Percentiles rank a stretch among this genome's conserved stretches.
Evolutionary conservation across 192 early-diverging fungal genomes (phyloP).

Genomic region (Coemansia sp.): DNA sequence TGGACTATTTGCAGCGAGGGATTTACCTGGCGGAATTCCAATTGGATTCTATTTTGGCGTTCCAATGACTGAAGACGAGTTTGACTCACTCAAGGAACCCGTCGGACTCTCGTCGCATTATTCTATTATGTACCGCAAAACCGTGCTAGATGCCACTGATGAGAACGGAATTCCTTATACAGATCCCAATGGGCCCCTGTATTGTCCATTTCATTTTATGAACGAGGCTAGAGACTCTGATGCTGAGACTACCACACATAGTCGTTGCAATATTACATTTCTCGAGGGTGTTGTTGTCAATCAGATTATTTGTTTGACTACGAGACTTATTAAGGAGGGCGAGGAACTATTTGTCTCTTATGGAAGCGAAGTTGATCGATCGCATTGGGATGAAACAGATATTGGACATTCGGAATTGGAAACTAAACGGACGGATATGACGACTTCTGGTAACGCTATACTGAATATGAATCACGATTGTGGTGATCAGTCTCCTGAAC

Average conservation of each 20-base stretch:
- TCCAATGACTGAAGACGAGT: slow-evolving; percentile 94
- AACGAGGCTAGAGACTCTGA: slow-evolving; percentile 63
- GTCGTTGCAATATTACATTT: slow-evolving; percentile 61
- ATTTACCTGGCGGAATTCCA: slow-evolving; percentile 69
- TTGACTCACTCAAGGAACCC: slow-evolving; percentile 81
- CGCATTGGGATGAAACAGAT: slow-evolving; percentile 57
- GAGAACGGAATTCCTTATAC: slow-evolving; percentile 72
- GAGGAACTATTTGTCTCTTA: slow-evolving; percentile 89
- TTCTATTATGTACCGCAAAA: slow-evolving; percentile 87
- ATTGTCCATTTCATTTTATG: slow-evolving; percentile 93
- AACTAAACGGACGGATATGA: not conserved
- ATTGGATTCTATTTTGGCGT: slow-evolving; percentile 95
- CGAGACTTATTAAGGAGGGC: slow-evolving; percentile 63
- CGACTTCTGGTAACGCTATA: not conserved
- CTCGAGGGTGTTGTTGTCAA: slow-evolving; percentile 79
- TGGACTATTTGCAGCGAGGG: slow-evolving; percentile 70
- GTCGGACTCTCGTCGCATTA: slow-evolving; percentile 80
- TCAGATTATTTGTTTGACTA: slow-evolving; percentile 82
- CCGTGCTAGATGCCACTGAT: slow-evolving; percentile 88
- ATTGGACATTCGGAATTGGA: not conserved
- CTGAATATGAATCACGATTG: not conserved
- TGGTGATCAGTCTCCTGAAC: not conserved
- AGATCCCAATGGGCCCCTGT: slow-evolving; percentile 58
- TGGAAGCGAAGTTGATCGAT: slow-evolving; percentile 78
- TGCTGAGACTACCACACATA: slow-evolving; percentile 19